Evolutionary conservation across 2,329 filamentous ascomycete species (phyloP), one percentile per base, ranked within the genome.

Genomic region (Hirsutella minnesotensis): DNA sequence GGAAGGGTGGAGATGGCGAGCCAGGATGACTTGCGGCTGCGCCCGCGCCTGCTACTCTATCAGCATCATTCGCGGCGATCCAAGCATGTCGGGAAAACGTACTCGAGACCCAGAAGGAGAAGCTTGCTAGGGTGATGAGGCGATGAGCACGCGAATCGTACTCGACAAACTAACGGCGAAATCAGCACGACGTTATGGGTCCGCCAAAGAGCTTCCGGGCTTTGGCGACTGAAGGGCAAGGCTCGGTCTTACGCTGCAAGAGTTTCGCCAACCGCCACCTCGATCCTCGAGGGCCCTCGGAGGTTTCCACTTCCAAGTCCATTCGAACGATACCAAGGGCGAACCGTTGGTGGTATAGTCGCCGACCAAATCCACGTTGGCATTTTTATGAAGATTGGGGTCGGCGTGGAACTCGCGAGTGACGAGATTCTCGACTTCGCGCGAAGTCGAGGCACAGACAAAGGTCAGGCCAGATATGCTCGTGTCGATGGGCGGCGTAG

Each of bases 241-340:
- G 36, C 65, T 2, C 5, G 5, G 10, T 24, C 75, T 48, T 69
- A 87, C 83, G 60, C 87, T 95, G 71, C 92, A 96, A 53, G 83
- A 85, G 58, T 94, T 96, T 57, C 87, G 85, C 90, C 92, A 98
- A 37, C 92, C 92, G 44, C 88, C 87, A 24, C 85, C 86, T 54
- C 78, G 79, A 58, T 95, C 89, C 57, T 95, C 89, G 15, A 68
- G 66, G 13, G 68, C 56, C 69, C 87, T 94, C 31, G 92, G 92
- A 9, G 92, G 86, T 58, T 84, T 87, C 88, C 90, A 98, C 69
- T 83, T 92, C 92, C 92, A 98, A 8, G 83, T 81, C 88, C 90
- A 98, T 50, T 90, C 83, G 58, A 95, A 95, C 29, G 87, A 81
- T 24, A 94, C 82, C 2, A 86, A 90, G 7, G 83, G 70, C 54